A percentile compares a stretch with the other conserved stretches of the same genome.
Conservation (phyloP, 371 early-diverging fungal genomes). For the Syncephalastrum contaminatum region DNA sequence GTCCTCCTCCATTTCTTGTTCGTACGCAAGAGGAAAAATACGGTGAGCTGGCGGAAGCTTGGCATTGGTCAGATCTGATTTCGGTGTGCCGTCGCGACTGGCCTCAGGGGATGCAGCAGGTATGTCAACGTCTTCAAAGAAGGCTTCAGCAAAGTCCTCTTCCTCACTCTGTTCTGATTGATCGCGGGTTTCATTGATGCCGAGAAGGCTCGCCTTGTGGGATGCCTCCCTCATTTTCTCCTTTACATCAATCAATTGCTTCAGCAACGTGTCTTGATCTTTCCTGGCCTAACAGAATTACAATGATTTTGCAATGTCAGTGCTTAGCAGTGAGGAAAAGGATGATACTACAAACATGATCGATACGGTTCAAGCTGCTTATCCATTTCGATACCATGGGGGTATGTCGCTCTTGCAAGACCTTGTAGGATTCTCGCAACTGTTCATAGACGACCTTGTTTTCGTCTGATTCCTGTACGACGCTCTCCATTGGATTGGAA, state of each 20-base stretch:
- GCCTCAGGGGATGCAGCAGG: slow-evolving; percentile 1
- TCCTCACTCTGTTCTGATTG: slow-evolving; percentile 14
- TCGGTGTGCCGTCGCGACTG: neutral
- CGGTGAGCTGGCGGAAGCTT: slow-evolving; percentile 41
- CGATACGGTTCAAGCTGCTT: slow-evolving; percentile 48
- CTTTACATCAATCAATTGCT: slow-evolving; percentile 40
- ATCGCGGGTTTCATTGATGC: slow-evolving; percentile 22
- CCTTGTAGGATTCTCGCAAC: slow-evolving; percentile 57
- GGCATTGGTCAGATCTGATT: slow-evolving; percentile 7
- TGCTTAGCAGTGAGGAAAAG: neutral
- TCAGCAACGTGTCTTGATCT: slow-evolving; percentile 36
- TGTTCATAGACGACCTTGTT: slow-evolving; percentile 61
- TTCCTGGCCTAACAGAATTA: slow-evolving; percentile 30
- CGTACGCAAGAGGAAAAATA: slow-evolving; percentile 48
- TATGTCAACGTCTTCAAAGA: slow-evolving; percentile 59
- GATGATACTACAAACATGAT: slow-evolving; percentile 8
- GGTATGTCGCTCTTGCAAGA: slow-evolving; percentile 46
- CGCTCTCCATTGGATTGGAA: slow-evolving; percentile 45
- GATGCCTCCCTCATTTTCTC: slow-evolving; percentile 31
- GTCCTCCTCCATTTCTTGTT: slow-evolving; percentile 48
- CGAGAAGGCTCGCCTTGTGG: slow-evolving; percentile 55
- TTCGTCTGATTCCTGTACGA: slow-evolving; percentile 56
- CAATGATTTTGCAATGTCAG: neutral
- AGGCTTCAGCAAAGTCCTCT: slow-evolving; percentile 52
- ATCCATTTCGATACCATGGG: slow-evolving; percentile 52